Evolutionary conservation across 163 green algal genomes (phyloP).

Genomic region (Prototheca wickerhamii): DNA sequence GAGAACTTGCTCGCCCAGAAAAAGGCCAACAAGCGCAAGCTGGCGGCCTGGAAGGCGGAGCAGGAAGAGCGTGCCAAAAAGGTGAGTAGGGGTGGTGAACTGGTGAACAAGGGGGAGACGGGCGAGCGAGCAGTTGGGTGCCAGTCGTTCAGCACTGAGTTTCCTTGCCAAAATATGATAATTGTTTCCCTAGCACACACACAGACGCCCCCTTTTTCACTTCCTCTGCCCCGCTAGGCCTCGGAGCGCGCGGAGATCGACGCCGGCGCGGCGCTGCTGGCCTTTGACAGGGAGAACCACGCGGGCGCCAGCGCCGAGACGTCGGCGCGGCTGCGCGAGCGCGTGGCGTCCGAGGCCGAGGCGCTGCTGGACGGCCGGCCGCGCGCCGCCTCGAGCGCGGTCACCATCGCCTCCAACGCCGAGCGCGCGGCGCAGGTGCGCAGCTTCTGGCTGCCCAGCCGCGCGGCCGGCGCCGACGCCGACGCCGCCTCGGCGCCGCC

Average conservation of each 20-base stretch:
- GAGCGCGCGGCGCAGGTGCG: slow-evolving; percentile 67
- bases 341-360: slow-evolving; percentile 46
- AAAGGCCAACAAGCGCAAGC: slow-evolving; percentile 80
- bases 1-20: slow-evolving; percentile 90
- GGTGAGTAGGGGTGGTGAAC: slow-evolving; percentile 1
- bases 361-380: slow-evolving; percentile 36
- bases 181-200: background rate
- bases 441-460: slow-evolving; percentile 83
- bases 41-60: slow-evolving; percentile 61
- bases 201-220: background rate
- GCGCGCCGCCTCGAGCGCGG: slow-evolving; percentile 33
- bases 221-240: slow-evolving; percentile 27
- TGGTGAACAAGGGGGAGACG: background rate
- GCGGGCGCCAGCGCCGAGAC: slow-evolving; percentile 55
- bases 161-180: background rate
- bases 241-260: slow-evolving; percentile 54
- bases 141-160: background rate
- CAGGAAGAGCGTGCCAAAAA: slow-evolving; percentile 44
- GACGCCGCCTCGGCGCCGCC: slow-evolving; percentile 63
- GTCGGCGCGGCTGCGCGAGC: slow-evolving; percentile 26
- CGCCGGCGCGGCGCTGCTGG: slow-evolving; percentile 57
- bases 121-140: background rate
- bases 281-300: slow-evolving; percentile 89
- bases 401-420: slow-evolving; percentile 67
- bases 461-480: slow-evolving; percentile 44